phyloP scores from a whole-genome alignment of 495 filamentous ascomycete species.

The Penicillium flavigenum region DNA sequence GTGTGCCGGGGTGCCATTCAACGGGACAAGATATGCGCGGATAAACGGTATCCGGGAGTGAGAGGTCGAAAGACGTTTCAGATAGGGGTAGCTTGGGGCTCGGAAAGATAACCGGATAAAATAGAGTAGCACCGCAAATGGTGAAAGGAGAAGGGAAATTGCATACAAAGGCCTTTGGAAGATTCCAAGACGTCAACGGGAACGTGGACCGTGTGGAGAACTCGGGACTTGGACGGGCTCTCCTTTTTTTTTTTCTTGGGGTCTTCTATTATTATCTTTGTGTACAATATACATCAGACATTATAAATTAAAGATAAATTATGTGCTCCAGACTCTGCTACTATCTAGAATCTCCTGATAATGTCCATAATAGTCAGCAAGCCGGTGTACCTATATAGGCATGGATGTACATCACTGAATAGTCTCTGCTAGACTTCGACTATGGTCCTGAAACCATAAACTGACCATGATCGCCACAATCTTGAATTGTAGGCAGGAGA shows the following conservation, averaged over 20 bases:
- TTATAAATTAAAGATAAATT: neutral
- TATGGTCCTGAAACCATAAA: neutral
- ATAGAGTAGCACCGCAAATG: neutral
- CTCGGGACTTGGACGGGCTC: constrained; percentile 20
- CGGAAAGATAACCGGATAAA: neutral
- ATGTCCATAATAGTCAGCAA: neutral
- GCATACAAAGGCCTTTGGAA: constrained; percentile 15
- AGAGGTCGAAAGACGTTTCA: constrained; percentile 5
- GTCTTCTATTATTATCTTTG: neutral
- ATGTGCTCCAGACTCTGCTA: neutral
- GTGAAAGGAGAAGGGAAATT: constrained; percentile 7
- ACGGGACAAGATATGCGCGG: constrained; percentile 12
- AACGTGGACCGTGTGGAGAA: constrained; percentile 33
- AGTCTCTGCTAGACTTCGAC: neutral
- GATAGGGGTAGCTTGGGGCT: constrained; percentile 1
- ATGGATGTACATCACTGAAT: neutral
- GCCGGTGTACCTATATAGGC: neutral
- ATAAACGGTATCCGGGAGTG: constrained; percentile 7
- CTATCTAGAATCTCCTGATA: too few relatives aligned
- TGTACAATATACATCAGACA: neutral
- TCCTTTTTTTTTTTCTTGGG: constrained; percentile 9
- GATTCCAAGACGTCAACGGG: constrained; percentile 28
- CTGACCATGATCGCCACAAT: neutral
- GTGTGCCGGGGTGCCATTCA: constrained; percentile 28
- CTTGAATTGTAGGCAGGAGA: neutral